A percentile compares a stretch with the other conserved stretches of the same genome.
These are phyloP conservation scores for Chaetomiaceae sp. DNA, from an alignment of 2,329 filamentous ascomycete genomes.

Conservation along the genomic window DNA sequence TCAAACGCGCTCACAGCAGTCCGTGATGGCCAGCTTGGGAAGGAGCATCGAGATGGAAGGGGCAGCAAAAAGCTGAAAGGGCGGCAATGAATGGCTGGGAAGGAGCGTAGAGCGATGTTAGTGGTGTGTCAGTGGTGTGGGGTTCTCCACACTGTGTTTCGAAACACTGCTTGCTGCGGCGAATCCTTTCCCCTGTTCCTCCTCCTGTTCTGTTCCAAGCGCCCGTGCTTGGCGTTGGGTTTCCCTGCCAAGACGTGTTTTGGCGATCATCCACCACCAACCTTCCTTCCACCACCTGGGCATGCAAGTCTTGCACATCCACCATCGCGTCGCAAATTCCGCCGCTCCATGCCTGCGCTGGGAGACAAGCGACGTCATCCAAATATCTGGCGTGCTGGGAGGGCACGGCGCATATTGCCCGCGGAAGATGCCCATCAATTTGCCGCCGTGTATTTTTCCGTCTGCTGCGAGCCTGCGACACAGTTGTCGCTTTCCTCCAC, in stretches of 20 bases:
- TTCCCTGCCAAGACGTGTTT: background rate
- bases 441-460: no score
- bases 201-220: background rate
- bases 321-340: background rate
- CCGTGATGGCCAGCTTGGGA: background rate
- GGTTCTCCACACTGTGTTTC: slow-evolving; percentile 14
- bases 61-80: background rate
- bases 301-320: slow-evolving; percentile 5
- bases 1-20: slow-evolving; percentile 16
- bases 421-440: no score
- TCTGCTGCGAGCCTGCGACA: no score
- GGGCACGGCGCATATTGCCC: no score
- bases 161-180: slow-evolving; percentile 10
- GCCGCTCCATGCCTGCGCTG: background rate
- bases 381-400: no score
- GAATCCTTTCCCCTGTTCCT: slow-evolving; percentile 5
- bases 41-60: slow-evolving; percentile 2
- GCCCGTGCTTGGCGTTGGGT: background rate
- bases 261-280: slow-evolving; percentile 11
- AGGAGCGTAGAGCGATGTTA: background rate
- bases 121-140: background rate
- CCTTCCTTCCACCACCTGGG: background rate
- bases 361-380: no score
- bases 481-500: no score
- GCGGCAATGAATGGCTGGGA: slow-evolving; percentile 4